A percentile compares a stretch with the other conserved stretches of the same genome.
Conservation (phyloP, 345 rosid genomes). For the Bruguiera sexangula region DNA sequence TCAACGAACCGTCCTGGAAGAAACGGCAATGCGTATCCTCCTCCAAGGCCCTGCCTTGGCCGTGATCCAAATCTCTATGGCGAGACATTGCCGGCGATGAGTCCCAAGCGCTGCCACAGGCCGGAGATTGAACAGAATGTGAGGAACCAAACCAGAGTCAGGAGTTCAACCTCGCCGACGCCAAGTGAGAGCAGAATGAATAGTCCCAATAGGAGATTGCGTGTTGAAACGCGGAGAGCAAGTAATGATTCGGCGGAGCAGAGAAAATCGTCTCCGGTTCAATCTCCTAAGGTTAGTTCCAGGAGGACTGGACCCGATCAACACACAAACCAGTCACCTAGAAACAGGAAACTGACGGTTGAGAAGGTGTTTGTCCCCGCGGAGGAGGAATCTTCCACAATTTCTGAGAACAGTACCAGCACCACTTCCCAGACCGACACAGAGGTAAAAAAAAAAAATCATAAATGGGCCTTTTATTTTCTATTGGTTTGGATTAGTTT, state of each 20-base stretch:
- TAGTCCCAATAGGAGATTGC: slow-evolving; percentile 49
- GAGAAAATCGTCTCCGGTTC: slow-evolving; percentile 49
- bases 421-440: slow-evolving; percentile 49
- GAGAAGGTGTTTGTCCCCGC: slow-evolving; percentile 27
- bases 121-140: slow-evolving; percentile 32
- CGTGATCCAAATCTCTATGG: slow-evolving; percentile 24
- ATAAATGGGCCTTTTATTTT: too few species aligned
- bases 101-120: slow-evolving; percentile 41
- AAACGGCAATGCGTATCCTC: slow-evolving; percentile 33
- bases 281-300: slow-evolving; percentile 38
- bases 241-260: slow-evolving; percentile 37
- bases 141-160: slow-evolving; percentile 36
- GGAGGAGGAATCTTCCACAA: slow-evolving; percentile 52
- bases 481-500: too few species aligned
- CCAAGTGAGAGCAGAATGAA: slow-evolving; percentile 38
- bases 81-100: slow-evolving; percentile 37
- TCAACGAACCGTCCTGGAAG: slow-evolving; percentile 19
- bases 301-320: slow-evolving; percentile 37
- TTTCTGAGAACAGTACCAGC: slow-evolving; percentile 55
- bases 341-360: slow-evolving; percentile 31
- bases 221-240: slow-evolving; percentile 38
- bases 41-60: slow-evolving; percentile 27
- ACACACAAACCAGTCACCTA: slow-evolving; percentile 33
- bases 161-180: slow-evolving; percentile 7
- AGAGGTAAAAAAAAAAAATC: slow-evolving; percentile 38